A percentile compares a stretch with the other conserved stretches of the same genome.
Evolutionary conservation across 495 filamentous ascomycete species (phyloP).

Genomic region (Penicillium salamii): DNA sequence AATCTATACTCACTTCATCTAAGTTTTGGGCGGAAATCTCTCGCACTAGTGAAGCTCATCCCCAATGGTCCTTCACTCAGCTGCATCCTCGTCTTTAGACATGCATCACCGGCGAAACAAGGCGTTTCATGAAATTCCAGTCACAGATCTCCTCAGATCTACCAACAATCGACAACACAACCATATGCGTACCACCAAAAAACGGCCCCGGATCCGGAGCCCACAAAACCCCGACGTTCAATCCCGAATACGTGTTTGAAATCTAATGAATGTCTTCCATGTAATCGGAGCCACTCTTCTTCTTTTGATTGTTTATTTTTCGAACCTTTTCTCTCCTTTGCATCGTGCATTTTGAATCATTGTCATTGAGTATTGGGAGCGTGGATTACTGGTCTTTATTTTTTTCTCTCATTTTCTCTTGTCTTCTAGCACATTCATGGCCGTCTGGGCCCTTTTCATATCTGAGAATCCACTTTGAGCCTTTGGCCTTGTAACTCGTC

Average conservation of each 20-base stretch:
- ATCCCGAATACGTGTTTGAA: constrained; percentile 7
- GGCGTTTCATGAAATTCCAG: constrained; percentile 19
- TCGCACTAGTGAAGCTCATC: constrained; percentile 10
- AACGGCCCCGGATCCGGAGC: not conserved
- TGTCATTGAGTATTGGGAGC: constrained; percentile 34
- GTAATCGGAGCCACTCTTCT: constrained; percentile 15
- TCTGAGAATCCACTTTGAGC: constrained; percentile 18
- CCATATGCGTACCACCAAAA: not conserved
- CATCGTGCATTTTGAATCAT: constrained; percentile 30
- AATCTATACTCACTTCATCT: constrained; percentile 99
- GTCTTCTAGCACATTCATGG: constrained; percentile 28
- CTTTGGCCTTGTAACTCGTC: not conserved
- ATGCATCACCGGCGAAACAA: constrained; percentile 28
- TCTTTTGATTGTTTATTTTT: constrained; percentile 18
- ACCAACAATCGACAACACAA: not conserved
- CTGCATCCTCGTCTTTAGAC: constrained; percentile 30
- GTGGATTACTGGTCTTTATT: constrained; percentile 24
- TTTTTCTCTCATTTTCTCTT: constrained; percentile 18
- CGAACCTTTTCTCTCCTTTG: constrained; percentile 18
- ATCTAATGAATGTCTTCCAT: constrained; percentile 28
- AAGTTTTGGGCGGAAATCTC: constrained; percentile 30
- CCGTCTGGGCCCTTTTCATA: constrained; percentile 19
- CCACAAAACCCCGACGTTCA: not conserved
- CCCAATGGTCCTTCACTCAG: constrained; percentile 8
- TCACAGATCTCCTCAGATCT: not conserved